Percentiles rank a stretch among this genome's conserved stretches.
Conservation (phyloP, 1,139 yeast genomes). For the Scheffersomyces illinoinensis region DNA sequence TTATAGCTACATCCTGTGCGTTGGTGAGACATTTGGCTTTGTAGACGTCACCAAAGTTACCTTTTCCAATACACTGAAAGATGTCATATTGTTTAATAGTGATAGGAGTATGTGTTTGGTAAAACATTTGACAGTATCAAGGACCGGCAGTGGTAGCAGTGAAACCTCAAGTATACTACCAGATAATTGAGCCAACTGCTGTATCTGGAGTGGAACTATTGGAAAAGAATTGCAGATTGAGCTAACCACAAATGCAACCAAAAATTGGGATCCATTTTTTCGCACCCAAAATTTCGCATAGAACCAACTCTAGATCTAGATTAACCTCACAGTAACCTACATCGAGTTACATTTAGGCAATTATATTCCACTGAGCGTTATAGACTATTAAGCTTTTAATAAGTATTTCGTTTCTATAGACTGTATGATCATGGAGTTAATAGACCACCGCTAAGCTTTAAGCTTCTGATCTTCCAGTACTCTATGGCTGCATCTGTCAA, state of each 20-base stretch:
- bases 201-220: not conserved
- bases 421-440: not conserved
- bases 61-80: conserved; percentile 70
- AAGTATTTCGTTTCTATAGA: not conserved
- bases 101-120: not conserved
- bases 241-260: not conserved
- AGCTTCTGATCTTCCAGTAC: conserved; percentile 53
- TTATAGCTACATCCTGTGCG: conserved; percentile 65
- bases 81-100: conserved; percentile 37
- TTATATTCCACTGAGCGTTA: not conserved
- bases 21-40: conserved; percentile 47
- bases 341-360: not conserved
- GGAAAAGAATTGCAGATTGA: not conserved
- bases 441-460: conserved; percentile 23
- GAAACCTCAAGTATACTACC: not conserved
- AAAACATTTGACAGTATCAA: not conserved
- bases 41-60: conserved; percentile 87
- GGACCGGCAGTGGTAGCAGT: not conserved
- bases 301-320: not conserved
- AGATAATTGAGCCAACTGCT: not conserved
- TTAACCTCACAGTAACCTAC: not conserved
- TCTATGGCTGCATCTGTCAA: conserved; percentile 44
- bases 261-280: not conserved
- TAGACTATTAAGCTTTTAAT: not conserved
- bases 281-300: conserved; percentile 9